Base-by-base conservation (phyloP, 495 filamentous ascomycete genomes). In the Letharia lupina region DNA sequence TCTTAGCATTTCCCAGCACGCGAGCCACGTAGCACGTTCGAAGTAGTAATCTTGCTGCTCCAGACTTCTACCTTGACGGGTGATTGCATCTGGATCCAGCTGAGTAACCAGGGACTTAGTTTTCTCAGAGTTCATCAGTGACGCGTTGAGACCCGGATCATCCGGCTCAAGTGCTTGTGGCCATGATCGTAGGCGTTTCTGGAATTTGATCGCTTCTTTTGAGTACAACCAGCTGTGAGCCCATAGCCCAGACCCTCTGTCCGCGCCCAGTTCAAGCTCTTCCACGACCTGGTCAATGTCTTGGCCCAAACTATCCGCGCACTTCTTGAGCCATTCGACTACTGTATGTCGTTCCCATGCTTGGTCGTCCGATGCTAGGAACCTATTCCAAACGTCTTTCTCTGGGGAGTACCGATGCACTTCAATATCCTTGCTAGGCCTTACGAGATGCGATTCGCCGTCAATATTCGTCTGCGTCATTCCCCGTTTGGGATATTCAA, bases 181-280 rank as follows among this genome's bases (percentile, higher is more conserved):
- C 82, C 83, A 79, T 75, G 82, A 74, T 47, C 84, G 78, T 61
- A 94, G 71, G 60, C 89, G 87, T 77, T 98, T 98, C 74, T 91
- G 86, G 45, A 87, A 83, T 78, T 98, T 98, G 74, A 98, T 89
- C 23, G 87, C 86, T 70, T 89, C 87, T 68, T 91, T 90, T 2
- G 95, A 96, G 72, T 95, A 89, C 35, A 97, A 81, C 93, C 93
- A 96, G 37, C 93, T 92, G 72, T 90, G 86, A 15, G 89, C 84
- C 77, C 93, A 89, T 3, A 89, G 68, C 71, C 84, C 78, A 78
- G 86, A 75, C 73, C 87, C 77, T 78, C 87, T 75, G 75, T 90
- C 84, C 77, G 89, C 73, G 54, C 78, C 75, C 18, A 68, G 67
- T 68, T 87, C 83, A 58, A 91, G 83, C 68, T 90, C 84, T 64